phyloP scores from a whole-genome alignment of 495 filamentous ascomycete species.

The Penicillium cinerascens region DNA sequence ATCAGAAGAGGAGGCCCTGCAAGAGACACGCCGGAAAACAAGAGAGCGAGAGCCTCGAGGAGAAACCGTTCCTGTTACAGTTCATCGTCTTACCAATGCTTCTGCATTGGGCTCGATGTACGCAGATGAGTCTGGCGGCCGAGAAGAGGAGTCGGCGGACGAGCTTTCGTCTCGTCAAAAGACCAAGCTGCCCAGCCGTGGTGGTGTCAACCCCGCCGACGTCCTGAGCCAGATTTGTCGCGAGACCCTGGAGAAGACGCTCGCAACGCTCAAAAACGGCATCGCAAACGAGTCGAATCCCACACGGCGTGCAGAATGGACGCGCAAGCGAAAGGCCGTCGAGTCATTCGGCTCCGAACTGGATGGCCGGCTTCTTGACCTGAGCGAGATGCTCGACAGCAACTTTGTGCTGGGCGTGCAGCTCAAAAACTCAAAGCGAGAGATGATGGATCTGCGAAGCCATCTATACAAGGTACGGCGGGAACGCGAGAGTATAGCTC shows the following conservation, averaged over 20 bases:
- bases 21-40: constrained; percentile 18
- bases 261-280: constrained; percentile 36
- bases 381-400: constrained; percentile 56
- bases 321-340: constrained; percentile 59
- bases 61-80: constrained; percentile 43
- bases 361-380: constrained; percentile 55
- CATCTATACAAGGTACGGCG: constrained; percentile 60
- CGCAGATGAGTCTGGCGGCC: constrained; percentile 21
- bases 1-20: constrained; percentile 9
- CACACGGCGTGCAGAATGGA: constrained; percentile 48
- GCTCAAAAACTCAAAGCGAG: constrained; percentile 59
- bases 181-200: constrained; percentile 48
- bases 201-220: constrained; percentile 65
- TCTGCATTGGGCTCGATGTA: constrained; percentile 24
- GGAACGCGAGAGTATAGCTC: constrained; percentile 62
- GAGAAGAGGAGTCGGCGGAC: constrained; percentile 35
- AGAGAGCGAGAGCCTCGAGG: constrained; percentile 36
- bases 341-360: constrained; percentile 68
- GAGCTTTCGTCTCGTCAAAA: constrained; percentile 29
- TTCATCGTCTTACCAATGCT: constrained; percentile 42
- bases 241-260: constrained; percentile 58
- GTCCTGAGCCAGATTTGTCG: constrained; percentile 67
- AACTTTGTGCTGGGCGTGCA: constrained; percentile 60
- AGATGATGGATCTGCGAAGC: constrained; percentile 60
- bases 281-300: constrained; percentile 38